A percentile compares a stretch with the other conserved stretches of the same genome.
Conservation (phyloP, 164 flowering plant genomes). For the Chimonanthus salicifolius region DNA sequence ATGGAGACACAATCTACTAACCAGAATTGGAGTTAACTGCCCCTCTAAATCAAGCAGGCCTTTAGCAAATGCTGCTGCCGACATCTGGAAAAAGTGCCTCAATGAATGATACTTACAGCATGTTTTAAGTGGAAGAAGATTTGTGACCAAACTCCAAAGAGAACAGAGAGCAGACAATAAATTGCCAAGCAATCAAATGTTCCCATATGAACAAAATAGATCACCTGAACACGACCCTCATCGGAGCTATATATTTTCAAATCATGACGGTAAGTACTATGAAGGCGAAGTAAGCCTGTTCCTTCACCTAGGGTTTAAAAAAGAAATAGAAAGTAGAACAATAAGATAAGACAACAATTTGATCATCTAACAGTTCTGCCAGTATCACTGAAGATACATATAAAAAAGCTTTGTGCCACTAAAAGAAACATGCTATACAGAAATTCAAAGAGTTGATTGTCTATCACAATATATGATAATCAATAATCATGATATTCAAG, state of each 20-base stretch:
- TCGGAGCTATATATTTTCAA: constrained; percentile 98
- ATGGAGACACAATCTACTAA: constrained; percentile 18
- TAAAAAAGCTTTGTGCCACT: too few relatives aligned
- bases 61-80: constrained; percentile 99
- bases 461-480: neutral
- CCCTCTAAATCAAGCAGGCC: constrained; percentile 99
- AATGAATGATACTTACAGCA: neutral
- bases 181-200: neutral
- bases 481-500: too few relatives aligned
- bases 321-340: too few relatives aligned
- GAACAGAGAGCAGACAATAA: neutral
- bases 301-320: constrained; percentile 72
- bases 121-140: neutral
- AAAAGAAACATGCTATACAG: neutral
- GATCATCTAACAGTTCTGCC: too few relatives aligned
- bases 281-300: constrained; percentile 95
- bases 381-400: too few relatives aligned
- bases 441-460: neutral
- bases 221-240: constrained; percentile 99
- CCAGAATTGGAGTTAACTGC: constrained; percentile 93
- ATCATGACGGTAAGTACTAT: constrained; percentile 98
- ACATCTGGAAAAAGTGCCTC: constrained; percentile 58
- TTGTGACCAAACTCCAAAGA: neutral
- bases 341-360: too few relatives aligned
- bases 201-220: neutral